Evolutionary conservation across 768 basidiomycete genomes (phyloP), one percentile per base, ranked within the genome.

Genomic region (Psilocybe tampanensis): DNA sequence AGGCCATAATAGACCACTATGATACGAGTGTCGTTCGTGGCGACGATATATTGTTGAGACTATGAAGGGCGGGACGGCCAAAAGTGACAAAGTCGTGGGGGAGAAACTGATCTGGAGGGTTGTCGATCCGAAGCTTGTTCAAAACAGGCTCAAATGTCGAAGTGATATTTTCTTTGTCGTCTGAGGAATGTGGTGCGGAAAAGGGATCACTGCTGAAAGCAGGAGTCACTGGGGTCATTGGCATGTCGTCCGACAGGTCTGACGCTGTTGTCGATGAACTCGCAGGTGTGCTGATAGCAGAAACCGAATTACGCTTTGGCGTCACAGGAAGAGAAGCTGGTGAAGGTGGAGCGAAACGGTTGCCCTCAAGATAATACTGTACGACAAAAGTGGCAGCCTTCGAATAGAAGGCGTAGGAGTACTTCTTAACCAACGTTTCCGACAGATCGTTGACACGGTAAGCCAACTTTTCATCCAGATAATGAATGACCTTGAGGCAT

Each of bases 381-480:
- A 95, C 88, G 59, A 94, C 93, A 69, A 93, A 86, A 21, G 90
- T 94, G 21, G 96, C 95, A 0, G 95, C 94, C 75, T 95, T 95
- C 47, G 93, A 94, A 76, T 96, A 98, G 76, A 95, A 97, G 42
- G 89, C 89, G 65, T 93, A 95, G 5, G 95, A 95, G 76, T 99
- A 98, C 78, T 99, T 99, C 79, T 95, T 94, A 69, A 98, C 86
- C 67, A 98, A 79, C n/a, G 91, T 95, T 72, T 96, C 91, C 12
- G 96, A 98, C 29, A 99, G 82, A 62, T 92, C 90, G 66, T 95
- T 92, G 76, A 96, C 89, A 68, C 93, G 86, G 69, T 89, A 89
- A 24, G 90, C 84, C 65, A 98, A 82, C 62, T 92, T 89, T 55
- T 76, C 86, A 74, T 99, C 96, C 69, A 99, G 82, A 57, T 84